These are phyloP conservation scores for Talaromyces proteolyticus DNA, from an alignment of 495 filamentous ascomycete species.

Conservation along the genomic window DNA sequence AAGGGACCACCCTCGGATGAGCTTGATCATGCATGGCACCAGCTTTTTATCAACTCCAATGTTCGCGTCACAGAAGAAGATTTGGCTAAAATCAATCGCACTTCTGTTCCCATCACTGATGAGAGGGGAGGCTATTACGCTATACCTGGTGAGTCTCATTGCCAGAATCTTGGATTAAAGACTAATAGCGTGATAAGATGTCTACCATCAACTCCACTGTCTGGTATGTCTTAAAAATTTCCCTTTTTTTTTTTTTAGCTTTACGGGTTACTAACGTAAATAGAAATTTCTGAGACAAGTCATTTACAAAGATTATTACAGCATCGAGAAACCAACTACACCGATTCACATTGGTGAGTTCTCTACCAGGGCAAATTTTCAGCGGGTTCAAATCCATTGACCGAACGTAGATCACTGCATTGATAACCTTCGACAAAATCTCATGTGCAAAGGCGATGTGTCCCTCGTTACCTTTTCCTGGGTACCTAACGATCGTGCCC, in stretches of 20 bases:
- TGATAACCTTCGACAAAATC: slow-evolving; percentile 19
- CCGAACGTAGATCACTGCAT: slow-evolving; percentile 22
- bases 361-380: background rate
- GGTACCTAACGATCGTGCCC: slow-evolving; percentile 1
- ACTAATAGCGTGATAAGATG: background rate
- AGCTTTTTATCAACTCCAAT: background rate
- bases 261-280: background rate
- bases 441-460: slow-evolving; percentile 26
- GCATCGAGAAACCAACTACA: background rate
- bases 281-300: background rate
- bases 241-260: background rate
- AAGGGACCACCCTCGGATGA: background rate
- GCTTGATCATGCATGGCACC: background rate
- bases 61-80: background rate
- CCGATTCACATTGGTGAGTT: background rate
- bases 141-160: background rate
- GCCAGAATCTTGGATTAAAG: background rate
- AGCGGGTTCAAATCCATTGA: background rate
- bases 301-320: background rate
- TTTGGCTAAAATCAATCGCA: background rate
- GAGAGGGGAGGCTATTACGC: background rate
- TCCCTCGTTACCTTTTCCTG: slow-evolving; percentile 12
- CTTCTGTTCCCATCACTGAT: background rate
- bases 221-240: background rate
- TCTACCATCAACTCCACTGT: background rate